Evolutionary conservation across 2,329 filamentous ascomycete genomes (phyloP), one percentile per base, ranked within the genome.

Genomic region (Penicillium psychrosexuale): DNA sequence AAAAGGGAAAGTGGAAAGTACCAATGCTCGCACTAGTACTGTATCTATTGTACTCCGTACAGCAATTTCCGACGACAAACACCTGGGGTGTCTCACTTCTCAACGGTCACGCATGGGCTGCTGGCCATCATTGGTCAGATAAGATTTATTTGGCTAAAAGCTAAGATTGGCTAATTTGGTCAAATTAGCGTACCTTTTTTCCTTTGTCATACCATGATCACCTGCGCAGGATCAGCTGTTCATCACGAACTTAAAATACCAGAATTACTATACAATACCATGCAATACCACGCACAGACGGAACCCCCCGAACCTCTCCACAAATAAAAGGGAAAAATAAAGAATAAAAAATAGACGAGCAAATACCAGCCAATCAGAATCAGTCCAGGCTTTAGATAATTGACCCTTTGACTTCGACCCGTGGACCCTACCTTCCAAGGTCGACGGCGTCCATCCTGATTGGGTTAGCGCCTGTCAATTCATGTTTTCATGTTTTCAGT

Each of bases 81-180:
- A 53, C 50, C 43, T 53, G 50, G 50, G 36, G 43, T 52, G 50
- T 52, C 43, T 52, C 50, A 34, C 33, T 33, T 51, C 27, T 51
- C 27, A 40, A 47, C 34, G 34, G 43, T 39, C 22, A 33, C 46
- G 36, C 46, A 34, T 42, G 30, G 36, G 39, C 17, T 39, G 12
- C 27, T 34, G 13, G 15, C 19, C 17, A 5, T 39, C 9, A 51
- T 50, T 42, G 37, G 28, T 36, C 13, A 7, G n/a, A 11, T 39
- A n/a, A 5, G 6, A 19, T 17, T 52, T 39, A 36, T 15, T 17
- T 38, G 11, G 1, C 5, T 19, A 5, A n/a, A 17, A 12, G 9
- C 4, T 37, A 22, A 15, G 30, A 34, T 27, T n/a, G n/a, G 31
- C 8, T 24, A 15, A 22, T 5, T 27, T 36, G 11, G 12, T 13